Base-by-base conservation (phyloP, 257 asterid species). In the Anisodus tanguticus region DNA sequence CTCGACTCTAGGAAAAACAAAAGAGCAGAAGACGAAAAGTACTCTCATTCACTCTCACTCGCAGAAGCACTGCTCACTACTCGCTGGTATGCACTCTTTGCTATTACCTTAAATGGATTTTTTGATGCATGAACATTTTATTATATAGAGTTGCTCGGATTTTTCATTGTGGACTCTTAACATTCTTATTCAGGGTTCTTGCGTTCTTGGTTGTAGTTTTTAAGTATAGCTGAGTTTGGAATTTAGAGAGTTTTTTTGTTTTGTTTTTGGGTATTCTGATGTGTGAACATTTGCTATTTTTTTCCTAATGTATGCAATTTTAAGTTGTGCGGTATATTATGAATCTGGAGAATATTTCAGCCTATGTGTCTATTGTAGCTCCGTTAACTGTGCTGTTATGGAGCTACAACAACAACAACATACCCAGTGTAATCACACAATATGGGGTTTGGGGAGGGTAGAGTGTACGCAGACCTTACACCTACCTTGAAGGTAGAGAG, bases 261-360 rank as follows among this genome's bases (percentile, higher is more conserved):
- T 37, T 47, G 5, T 47, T 47, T 72, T 45, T n/a, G 39, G 39
- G 58, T 47, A 43, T 72, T n/a, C 58, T 72, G 41, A 45, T 45
- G 80, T 13, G 31, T 72, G 80, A 72, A 45, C 10, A 72, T 72
- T 71, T 43, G 31, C 35, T 43, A 31, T 71, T 71, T 71, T 49
- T 71, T 37, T 43, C 9, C 5, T 22, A 22, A 22, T 10, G 22
- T 7, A 66, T 66, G 39, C 79, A 1, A 71, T 1, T 71, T 9
- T 45, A 15, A 22, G 43, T 31, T 26, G 8, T 26, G 71, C 0
- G 9, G n/a, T 64, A 3, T 31, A 26, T 11, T 22, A 64, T 26
- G 43, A 64, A 64, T 26, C 11, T 0, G 6, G 76, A 13, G 76
- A 37, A 37, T 67, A 37, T 67, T 12, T 67, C 74, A 67, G 10